Base-by-base conservation (phyloP, 768 basidiomycete genomes). In the Hortiboletus flavorubellus region DNA sequence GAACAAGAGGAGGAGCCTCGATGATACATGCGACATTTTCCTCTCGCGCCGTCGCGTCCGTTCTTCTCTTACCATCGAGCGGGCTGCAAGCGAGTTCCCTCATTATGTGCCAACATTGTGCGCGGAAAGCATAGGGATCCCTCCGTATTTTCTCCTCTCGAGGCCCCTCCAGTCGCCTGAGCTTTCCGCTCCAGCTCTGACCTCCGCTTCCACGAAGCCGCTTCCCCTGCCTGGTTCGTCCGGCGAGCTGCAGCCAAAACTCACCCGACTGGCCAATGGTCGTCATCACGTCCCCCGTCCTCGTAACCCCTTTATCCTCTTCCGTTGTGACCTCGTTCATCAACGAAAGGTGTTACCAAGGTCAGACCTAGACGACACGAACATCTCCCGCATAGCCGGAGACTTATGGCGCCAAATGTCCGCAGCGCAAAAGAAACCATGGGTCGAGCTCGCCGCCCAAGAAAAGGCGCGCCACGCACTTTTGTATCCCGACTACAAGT, bases 251-350 rank as follows among this genome's bases (percentile, higher is more conserved):
- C 58, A 56, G 6, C 49, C 59, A 2, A 68, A 64, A 52, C 46
- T 53, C 37, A 30, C 41, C 11, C 59, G 63, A 7, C 49, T 59
- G 0, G 26, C 49, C 16, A 59, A 68, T 31, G 66, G 67, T 31
- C 58, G 51, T 39, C 51, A 74, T 6, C 88, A 89, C 64, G 79
- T 89, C 38, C 84, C 85, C 16, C 82, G 89, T 29, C 87, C 88
- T 0, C 75, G 84, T 15, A 91, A 91, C 68, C 84, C 88, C 0
- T 91, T 91, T 71, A 89, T 91, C 59, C 79, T 91, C 58, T 91
- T 89, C 66, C 80, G 89, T 40, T 87, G 82, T 65, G 82, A 89
- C 65, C 83, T 88, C 50, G 83, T 87, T 15, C 78, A 81, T 48
- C 82, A 86, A 58, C 77, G 82, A 50, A 78, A 81, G 56, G 74